Evolutionary conservation across 805 yeast genomes (phyloP), one percentile per base, ranked within the genome.

Genomic region (Suhomyces emberorum): DNA sequence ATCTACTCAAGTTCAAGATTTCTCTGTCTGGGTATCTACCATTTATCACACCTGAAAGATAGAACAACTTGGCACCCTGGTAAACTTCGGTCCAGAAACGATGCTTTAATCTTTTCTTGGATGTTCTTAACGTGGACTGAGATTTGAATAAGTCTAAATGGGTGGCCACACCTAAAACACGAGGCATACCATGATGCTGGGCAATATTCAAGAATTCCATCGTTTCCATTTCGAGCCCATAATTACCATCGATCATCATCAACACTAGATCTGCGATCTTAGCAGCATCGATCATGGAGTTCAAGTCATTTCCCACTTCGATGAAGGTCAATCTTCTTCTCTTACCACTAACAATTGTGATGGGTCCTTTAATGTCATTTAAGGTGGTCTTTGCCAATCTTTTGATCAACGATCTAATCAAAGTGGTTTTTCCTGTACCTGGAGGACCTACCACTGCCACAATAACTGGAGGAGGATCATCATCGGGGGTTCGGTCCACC

Each of bases 41-140:
- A 55, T 93, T 95, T 35, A 93, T 75, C 32, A 93, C 97, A 53
- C 99, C 98, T 1, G 95, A 85, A 14, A 93, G 70, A 55, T 91
- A 89, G 57, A 93, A 93, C 26, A 93, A 71, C 60, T 93, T 93
- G 17, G 99, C 98, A 51, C 99, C 99, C 59, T 84, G 95, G 58
- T 93, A 93, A 28, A 93, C 98, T 64, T 93, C 99, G 2, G 98
- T 93, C 98, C 99, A 93, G 61, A 93, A 87, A 55, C 99, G 76
- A 55, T 87, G 86, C 64, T 93, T 93, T 50, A 93, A 76, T 48
- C 88, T 76, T 58, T 93, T 93, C 62, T 93, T 93, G 0, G 96
- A 79, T 0, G 95, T 87, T 52, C 97, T 76, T 56, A 93, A 72
- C 1, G 97, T 88, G 9, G 95, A 74, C 42, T 84, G 95, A 12